Percentiles rank a stretch among this genome's conserved stretches.
phyloP scores from a whole-genome alignment of 257 asterid species.

The Agastache rugosa region DNA sequence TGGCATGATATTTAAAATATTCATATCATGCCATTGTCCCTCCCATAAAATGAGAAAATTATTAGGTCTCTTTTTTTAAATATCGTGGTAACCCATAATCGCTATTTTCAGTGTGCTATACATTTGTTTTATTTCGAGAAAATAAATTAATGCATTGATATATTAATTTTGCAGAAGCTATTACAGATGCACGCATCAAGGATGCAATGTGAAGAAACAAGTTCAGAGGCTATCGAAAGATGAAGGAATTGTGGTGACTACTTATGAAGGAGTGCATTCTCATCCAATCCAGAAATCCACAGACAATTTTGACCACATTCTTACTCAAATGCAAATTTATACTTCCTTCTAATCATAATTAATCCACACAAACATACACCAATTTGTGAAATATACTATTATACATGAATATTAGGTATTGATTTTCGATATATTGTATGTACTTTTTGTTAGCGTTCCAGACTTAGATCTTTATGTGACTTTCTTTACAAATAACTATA shows the following conservation, averaged over 20 bases:
- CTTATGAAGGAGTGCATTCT: slow-evolving; percentile 88
- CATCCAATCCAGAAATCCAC: slow-evolving; percentile 81
- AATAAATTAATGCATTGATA: no score
- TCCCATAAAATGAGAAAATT: background rate
- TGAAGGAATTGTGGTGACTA: slow-evolving; percentile 81
- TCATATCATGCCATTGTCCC: background rate
- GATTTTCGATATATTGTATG: background rate
- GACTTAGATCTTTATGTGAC: background rate
- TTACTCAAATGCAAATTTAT: slow-evolving; percentile 80
- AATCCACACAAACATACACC: background rate
- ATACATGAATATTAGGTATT: background rate
- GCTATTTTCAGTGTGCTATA: no score
- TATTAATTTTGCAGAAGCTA: slow-evolving; percentile 65
- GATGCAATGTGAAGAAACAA: slow-evolving; percentile 87
- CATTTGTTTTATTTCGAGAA: no score
- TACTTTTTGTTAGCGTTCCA: background rate
- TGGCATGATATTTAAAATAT: background rate
- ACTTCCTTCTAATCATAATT: slow-evolving; percentile 41
- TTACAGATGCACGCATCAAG: slow-evolving; percentile 83
- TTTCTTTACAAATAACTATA: background rate
- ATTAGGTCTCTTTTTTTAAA: no score
- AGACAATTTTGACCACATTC: slow-evolving; percentile 83
- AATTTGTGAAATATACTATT: background rate
- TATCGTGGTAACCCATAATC: no score
- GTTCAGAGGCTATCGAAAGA: slow-evolving; percentile 85